phyloP scores from a whole-genome alignment of 805 yeast species.

The Hanseniaspora hatyaiensis region DNA sequence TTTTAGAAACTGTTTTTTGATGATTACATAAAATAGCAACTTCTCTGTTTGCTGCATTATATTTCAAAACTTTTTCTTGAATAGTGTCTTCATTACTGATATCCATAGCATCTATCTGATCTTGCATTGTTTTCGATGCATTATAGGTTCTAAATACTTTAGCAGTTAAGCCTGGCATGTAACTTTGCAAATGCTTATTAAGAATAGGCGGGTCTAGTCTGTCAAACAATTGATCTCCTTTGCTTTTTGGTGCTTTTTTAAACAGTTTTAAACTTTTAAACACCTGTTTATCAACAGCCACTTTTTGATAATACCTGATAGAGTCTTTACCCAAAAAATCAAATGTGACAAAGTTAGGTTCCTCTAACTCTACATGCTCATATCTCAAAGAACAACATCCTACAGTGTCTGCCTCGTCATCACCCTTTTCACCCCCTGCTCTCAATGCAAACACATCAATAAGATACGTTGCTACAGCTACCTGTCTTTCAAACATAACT shows the following conservation, averaged over 20 bases:
- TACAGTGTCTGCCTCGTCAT: slow-evolving; percentile 95
- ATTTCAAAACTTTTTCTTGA: slow-evolving; percentile 73
- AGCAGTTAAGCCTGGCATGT: slow-evolving; percentile 89
- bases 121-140: slow-evolving; percentile 95
- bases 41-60: slow-evolving; percentile 89
- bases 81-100: slow-evolving; percentile 80
- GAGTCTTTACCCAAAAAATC: slow-evolving; percentile 95
- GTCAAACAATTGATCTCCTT: slow-evolving; percentile 88
- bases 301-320: slow-evolving; percentile 82
- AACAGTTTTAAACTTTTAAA: slow-evolving; percentile 79
- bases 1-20: slow-evolving; percentile 82
- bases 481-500: slow-evolving; percentile 75
- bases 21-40: slow-evolving; percentile 95
- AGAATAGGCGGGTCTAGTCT: slow-evolving; percentile 71
- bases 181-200: slow-evolving; percentile 76
- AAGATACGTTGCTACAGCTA: slow-evolving; percentile 86
- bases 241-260: slow-evolving; percentile 77
- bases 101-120: slow-evolving; percentile 56
- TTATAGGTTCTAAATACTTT: slow-evolving; percentile 95
- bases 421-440: slow-evolving; percentile 97
- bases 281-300: slow-evolving; percentile 82
- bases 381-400: slow-evolving; percentile 91
- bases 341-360: slow-evolving; percentile 75
- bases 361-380: slow-evolving; percentile 76
- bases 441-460: slow-evolving; percentile 88